A percentile compares a stretch with the other conserved stretches of the same genome.
Evolutionary conservation across 495 filamentous ascomycete genomes (phyloP).

Genomic region (Physcia stellaris): DNA sequence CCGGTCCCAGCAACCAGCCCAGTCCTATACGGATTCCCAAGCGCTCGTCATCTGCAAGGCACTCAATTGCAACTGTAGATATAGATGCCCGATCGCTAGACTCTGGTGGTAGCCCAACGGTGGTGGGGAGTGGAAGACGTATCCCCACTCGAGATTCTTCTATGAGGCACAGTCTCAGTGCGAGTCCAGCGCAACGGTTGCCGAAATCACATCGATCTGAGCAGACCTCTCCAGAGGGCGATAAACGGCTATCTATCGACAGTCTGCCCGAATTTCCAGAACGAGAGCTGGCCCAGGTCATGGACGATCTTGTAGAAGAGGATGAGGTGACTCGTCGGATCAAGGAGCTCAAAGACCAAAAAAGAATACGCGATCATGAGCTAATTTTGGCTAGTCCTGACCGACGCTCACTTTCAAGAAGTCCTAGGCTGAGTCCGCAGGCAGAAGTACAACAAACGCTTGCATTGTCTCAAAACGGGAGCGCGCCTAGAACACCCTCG

Average conservation of each 20-base stretch:
- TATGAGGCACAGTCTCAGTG: constrained; percentile 39
- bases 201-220: constrained; percentile 2
- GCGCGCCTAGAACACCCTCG: no score
- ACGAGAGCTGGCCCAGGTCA: constrained; percentile 4
- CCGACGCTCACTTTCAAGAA: neutral
- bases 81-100: neutral
- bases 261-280: constrained; percentile 17
- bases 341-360: constrained; percentile 37
- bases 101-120: constrained; percentile 8
- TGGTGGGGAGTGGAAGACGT: constrained; percentile 31
- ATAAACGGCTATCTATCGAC: constrained; percentile 16
- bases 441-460: constrained; percentile 9
- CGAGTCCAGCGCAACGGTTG: constrained; percentile 13
- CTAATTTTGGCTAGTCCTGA: constrained; percentile 5
- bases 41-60: neutral
- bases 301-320: constrained; percentile 3
- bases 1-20: no score
- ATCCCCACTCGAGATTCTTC: constrained; percentile 60
- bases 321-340: constrained; percentile 36
- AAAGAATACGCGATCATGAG: constrained; percentile 16
- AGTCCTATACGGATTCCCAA: no score
- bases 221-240: neutral
- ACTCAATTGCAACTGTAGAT: neutral
- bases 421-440: constrained; percentile 1
- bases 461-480: constrained; percentile 10